Evolutionary conservation across 2,329 filamentous ascomycete genomes (phyloP).

Genomic region (Penicillium griseofulvum): DNA sequence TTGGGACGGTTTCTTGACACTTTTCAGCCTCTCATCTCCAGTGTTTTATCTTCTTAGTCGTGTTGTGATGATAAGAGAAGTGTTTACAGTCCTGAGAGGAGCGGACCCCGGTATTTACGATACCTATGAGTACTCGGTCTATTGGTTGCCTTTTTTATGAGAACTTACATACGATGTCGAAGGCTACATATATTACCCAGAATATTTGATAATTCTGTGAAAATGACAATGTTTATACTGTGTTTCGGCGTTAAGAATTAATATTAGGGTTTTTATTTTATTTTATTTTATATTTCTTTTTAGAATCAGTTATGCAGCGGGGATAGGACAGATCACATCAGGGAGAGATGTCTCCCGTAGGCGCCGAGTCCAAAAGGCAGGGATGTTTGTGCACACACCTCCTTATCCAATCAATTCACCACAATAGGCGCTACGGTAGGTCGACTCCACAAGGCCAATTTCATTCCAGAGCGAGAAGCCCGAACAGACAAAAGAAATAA

Average conservation of each 20-base stretch:
- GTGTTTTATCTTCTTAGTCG: neutral
- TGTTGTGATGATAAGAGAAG: constrained; percentile 1
- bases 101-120: neutral
- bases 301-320: neutral
- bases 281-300: no score
- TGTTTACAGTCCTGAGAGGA: neutral
- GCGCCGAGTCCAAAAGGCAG: neutral
- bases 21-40: neutral
- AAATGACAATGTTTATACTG: no score
- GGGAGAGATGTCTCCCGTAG: neutral
- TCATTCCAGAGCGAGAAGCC: neutral
- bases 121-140: neutral
- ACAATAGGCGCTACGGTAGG: neutral
- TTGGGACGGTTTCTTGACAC: neutral
- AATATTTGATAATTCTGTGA: no score
- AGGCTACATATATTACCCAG: no score
- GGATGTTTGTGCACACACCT: neutral
- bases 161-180: neutral
- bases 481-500: neutral
- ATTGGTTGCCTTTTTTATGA: constrained; percentile 3
- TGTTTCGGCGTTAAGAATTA: no score
- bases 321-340: neutral
- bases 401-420: neutral
- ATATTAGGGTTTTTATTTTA: no score
- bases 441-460: neutral